Base-by-base conservation (phyloP, 2,329 filamentous ascomycete genomes). In the Zymoseptoria tritici region DNA sequence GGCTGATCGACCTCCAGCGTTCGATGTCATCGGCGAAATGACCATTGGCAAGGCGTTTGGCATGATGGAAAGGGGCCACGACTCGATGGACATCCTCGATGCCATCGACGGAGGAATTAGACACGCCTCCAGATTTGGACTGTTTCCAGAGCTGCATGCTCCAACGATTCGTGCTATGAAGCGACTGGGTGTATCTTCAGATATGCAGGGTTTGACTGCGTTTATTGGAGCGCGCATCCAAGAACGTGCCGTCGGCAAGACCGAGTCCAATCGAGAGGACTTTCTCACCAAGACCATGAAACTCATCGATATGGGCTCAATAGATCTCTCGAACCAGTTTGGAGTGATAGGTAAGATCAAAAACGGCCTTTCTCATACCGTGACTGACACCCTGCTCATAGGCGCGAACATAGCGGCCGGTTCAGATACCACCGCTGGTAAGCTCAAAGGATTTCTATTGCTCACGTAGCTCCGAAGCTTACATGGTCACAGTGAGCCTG, bases 1-100 rank as follows among this genome's bases (percentile, higher is more conserved):
- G 24, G 24, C 42, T 49, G 29, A 42, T 11, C 5, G 13, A 21
- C 49, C 22, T 46, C 8, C 19, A 50, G 2, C 26, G 29, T 11
- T 20, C 73, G 75, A 78, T 54, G 73, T 78, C 31, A 77, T 76
- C 24, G 75, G 75, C 24, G 73, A 75, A 62, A 62, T 77, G n/a
- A 75, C 74, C 1, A 76, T 75, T 59, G 71, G 69, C 20, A 69
- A 72, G 56, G 65, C 68, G 22, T 76, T 76, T 57, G 71, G 72
- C 20, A 76, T 75, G 60, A 67, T 76, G 63, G 71, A 73, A 11
- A 62, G 58, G 0, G 73, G 67, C 8, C 50, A 58, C 9, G 73
- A 76, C 55, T 42, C 22, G 11, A 53, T 53, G 51, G 70, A 74
- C 55, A 73, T 73, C 3, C 73, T 77, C 57, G 52, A 49, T 6